These are phyloP conservation scores for Cyamopsis tetragonoloba DNA, from an alignment of 306 rosid genomes.

Conservation along the genomic window DNA sequence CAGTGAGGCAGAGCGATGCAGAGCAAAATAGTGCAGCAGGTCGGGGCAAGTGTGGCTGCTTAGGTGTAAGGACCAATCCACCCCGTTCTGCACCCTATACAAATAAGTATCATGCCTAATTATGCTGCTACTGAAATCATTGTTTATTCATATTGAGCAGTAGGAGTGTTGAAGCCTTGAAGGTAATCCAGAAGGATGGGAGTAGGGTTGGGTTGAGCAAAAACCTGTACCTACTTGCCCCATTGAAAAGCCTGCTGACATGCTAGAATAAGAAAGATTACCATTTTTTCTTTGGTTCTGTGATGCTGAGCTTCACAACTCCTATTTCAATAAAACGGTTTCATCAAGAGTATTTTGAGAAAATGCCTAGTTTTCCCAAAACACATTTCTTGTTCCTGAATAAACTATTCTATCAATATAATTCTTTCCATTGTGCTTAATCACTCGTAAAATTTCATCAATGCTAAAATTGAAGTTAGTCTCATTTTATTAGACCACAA, in stretches of 20 bases:
- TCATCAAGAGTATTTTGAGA: background rate
- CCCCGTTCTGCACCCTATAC: background rate
- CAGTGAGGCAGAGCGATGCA: no score
- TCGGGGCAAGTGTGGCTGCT: background rate
- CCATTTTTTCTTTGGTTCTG: background rate
- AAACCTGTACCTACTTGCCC: no score
- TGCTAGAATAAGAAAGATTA: background rate
- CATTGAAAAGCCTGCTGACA: background rate
- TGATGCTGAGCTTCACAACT: conserved; percentile 7
- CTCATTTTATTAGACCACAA: background rate
- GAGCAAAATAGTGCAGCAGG: background rate
- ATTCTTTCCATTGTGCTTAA: background rate
- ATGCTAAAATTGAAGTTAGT: background rate
- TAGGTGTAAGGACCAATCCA: background rate
- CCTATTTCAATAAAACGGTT: background rate
- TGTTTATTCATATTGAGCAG: no score
- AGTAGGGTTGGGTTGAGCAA: no score
- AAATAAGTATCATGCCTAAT: background rate
- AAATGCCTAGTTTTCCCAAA: no score
- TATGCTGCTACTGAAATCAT: no score
- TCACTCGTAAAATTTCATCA: background rate
- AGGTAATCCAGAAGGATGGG: no score
- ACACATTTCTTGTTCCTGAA: background rate
- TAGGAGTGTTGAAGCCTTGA: no score
- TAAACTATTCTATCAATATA: background rate